Percentiles rank a stretch among this genome's conserved stretches.
Conservation (phyloP, 2,329 filamentous ascomycete genomes). For the Botryosphaeria dothidea region DNA sequence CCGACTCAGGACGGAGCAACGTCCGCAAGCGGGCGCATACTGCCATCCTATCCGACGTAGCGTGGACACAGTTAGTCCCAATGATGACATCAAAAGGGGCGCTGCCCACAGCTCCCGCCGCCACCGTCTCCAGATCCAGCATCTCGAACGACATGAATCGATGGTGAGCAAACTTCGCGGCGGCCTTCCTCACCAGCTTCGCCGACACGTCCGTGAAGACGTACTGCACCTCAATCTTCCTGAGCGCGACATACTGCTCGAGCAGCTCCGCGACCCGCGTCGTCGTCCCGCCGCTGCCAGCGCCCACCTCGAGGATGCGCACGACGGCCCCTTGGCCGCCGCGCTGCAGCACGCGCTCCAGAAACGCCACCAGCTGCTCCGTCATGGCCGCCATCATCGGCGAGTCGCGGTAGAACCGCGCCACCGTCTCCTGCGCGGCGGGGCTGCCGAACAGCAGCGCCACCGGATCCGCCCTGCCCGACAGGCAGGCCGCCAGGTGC, state of each 20-base stretch:
- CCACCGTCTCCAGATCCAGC: not conserved
- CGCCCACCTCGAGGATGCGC: not conserved
- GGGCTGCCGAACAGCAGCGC: conserved; percentile 23
- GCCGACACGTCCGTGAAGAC: conserved; percentile 18
- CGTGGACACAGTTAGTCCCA: conserved; percentile 26
- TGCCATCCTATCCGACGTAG: conserved; percentile 21
- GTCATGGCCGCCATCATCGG: conserved; percentile 26
- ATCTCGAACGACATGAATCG: not conserved
- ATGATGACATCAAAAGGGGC: conserved; percentile 22
- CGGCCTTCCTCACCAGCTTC: conserved; percentile 8
- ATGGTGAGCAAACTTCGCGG: not conserved
- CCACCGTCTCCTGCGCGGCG: conserved; percentile 21
- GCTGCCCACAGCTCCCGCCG: not conserved
- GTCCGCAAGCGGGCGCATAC: conserved; percentile 21
- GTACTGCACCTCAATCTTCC: not conserved
- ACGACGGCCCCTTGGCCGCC: not conserved
- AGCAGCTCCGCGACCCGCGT: not conserved
- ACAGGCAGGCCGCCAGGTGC: conserved; percentile 23
- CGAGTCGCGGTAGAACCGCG: conserved; percentile 23
- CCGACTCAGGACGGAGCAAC: conserved; percentile 18
- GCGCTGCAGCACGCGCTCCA: not conserved
- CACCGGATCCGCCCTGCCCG: conserved; percentile 21
- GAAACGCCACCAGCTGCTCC: conserved; percentile 16
- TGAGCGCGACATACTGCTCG: not conserved
- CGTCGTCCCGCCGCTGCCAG: not conserved